Evolutionary conservation across 2,329 filamentous ascomycete species (phyloP), one percentile per base, ranked within the genome.

Genomic region (Fusarium penzigii): DNA sequence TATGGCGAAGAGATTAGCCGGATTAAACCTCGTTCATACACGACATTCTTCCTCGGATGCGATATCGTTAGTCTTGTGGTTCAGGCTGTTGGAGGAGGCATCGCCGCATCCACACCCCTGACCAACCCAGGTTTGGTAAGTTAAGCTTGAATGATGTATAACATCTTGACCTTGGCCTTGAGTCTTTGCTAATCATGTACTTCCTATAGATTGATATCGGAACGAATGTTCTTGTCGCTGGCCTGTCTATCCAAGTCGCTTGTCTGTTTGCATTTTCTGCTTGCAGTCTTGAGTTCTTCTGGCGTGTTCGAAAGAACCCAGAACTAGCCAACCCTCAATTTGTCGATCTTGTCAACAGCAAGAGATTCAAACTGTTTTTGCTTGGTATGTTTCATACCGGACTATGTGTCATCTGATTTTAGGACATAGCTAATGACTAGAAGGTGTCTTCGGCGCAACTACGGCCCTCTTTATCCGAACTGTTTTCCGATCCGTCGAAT

Each of bases 141-240:
- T 25, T 25, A 4, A 4, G 5, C 20, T 25, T 7, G 20, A 25
- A 7, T 25, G 4, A 4, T 25, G 4, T 25, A 5, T 25, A 25
- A 7, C 20, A 7, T 7, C 20, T 25, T 25, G 4, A 25, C 7
- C 20, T 25, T 25, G 20, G 7, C 7, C 7, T 25, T 25, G 20
- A 7, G 7, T 25, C 5, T 25, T 25, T 25, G 6, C 5, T 5
- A 16, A 34, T 39, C 12, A 51, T 57, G 29, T 43, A 13, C 5
- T 1, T 13, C 8, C 25, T 44, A 1, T 39, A 56, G 50, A 57
- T 56, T 5, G 55, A 59, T 14, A 46, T 44, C 1, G 57, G 57
- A 46, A 58, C 56, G 14, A 50, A 59, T 12, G 53, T 59, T 42
- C 44, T 59, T 14, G 55, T 59, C 36, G 55, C 57, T n/a, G 57